These are phyloP conservation scores for Botryotinia narcissicola DNA, from an alignment of 2,329 filamentous ascomycete species.

Conservation along the genomic window DNA sequence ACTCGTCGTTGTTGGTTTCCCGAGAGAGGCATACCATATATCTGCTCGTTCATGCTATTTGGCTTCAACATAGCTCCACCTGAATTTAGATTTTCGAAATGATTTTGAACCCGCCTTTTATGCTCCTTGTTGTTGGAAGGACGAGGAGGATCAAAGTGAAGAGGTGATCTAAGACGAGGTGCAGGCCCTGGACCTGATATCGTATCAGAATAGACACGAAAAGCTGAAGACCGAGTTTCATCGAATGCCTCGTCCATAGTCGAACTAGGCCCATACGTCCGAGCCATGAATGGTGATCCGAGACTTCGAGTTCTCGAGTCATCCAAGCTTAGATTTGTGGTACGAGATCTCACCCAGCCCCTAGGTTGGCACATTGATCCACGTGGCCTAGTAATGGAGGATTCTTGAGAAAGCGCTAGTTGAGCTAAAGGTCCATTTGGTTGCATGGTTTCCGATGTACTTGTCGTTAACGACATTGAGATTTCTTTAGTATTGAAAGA, in stretches of 20 bases:
- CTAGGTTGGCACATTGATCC: slow-evolving; percentile 2
- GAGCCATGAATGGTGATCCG: slow-evolving; percentile 47
- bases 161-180: slow-evolving; percentile 34
- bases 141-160: slow-evolving; percentile 32
- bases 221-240: slow-evolving; percentile 24
- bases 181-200: not conserved
- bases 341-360: slow-evolving; percentile 7
- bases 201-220: slow-evolving; percentile 24
- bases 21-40: slow-evolving; percentile 32
- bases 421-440: slow-evolving; percentile 59
- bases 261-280: slow-evolving; percentile 62
- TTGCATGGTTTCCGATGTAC: slow-evolving; percentile 65
- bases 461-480: slow-evolving; percentile 59
- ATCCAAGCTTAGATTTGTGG: slow-evolving; percentile 12
- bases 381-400: not conserved
- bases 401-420: slow-evolving; percentile 44
- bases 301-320: slow-evolving; percentile 26
- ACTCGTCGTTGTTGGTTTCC: slow-evolving; percentile 33
- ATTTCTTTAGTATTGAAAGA: slow-evolving; percentile 61
- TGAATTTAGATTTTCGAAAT: slow-evolving; percentile 32
- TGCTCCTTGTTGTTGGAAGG: slow-evolving; percentile 33
- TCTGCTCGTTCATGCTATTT: slow-evolving; percentile 36
- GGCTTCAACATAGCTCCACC: slow-evolving; percentile 33
- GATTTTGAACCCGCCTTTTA: slow-evolving; percentile 36
- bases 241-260: slow-evolving; percentile 24